Evolutionary conservation across 495 filamentous ascomycete species (phyloP), one percentile per base, ranked within the genome.

Genomic region (Penicillium pancosmium): DNA sequence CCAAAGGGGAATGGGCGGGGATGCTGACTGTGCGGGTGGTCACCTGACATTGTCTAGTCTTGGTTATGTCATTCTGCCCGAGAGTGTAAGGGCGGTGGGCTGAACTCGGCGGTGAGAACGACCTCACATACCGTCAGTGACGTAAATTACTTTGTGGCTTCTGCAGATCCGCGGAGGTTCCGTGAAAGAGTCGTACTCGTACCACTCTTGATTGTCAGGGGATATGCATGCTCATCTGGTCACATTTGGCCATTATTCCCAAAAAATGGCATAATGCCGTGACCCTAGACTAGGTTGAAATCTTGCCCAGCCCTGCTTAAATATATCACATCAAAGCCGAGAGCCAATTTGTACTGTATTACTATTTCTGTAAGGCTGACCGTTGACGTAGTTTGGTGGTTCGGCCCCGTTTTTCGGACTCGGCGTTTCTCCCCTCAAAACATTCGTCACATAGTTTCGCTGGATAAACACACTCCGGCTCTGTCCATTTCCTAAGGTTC

Each of bases 331-430:
- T 21, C 21, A 48, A 48, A 25, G 46, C 46, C 46, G 21, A 48
- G 10, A 48, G 10, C 46, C 3, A 8, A 48, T 44, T 21, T 21
- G 46, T 15, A 48, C 23, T 9, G 8, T 48, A 48, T 25, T 48
- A 9, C 23, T 27, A 48, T 48, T 48, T 48, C 46, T 48, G 46
- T 55, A 61, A 58, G 62, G 58, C 59, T 51, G 44, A 58, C 57
- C 55, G 41, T 58, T 65, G 62, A 65, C 62, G 62, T 65, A 65
- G 62, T 61, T 65, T 65, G 61, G 62, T 61, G 36, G 46, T 23
- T 23, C 41, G 18, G 51, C 51, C 57, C 57, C 57, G 48, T 33
- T 50, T 55, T 55, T 61, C 51, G 49, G 57, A 47, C 18, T 52
- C 34, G 48, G 52, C 19, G 16, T 33, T 31, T 40, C 50, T 55